Conservation (phyloP, 768 basidiomycete species). For the Phlebiopsis gigantea region DNA sequence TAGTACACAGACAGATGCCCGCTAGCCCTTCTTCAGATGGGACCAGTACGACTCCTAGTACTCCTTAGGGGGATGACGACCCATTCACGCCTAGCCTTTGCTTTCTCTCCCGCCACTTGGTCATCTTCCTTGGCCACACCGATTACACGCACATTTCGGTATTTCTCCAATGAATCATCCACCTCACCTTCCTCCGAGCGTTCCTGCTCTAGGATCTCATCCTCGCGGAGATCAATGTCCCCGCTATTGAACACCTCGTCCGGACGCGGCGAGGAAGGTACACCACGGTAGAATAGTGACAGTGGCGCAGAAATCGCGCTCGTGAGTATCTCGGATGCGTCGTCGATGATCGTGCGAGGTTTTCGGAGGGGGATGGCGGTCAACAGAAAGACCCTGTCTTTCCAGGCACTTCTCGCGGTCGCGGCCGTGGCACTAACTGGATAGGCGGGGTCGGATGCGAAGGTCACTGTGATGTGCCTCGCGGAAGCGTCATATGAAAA, state of each 20-base stretch:
- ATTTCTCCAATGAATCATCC: constrained; percentile 61
- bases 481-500: constrained; percentile 55
- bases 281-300: constrained; percentile 34
- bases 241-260: constrained; percentile 63
- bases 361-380: constrained; percentile 62
- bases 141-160: constrained; percentile 52
- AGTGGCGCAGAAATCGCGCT: constrained; percentile 57
- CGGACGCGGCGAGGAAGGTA: constrained; percentile 35
- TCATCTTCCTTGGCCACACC: constrained; percentile 35
- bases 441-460: constrained; percentile 60
- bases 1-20: too few species aligned
- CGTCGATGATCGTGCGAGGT: constrained; percentile 64
- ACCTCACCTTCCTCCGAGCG: constrained; percentile 73
- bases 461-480: constrained; percentile 56
- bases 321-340: constrained; percentile 62
- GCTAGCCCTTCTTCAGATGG: neutral
- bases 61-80: constrained; percentile 39
- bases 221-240: constrained; percentile 64
- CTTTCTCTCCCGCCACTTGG: constrained; percentile 26
- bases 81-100: constrained; percentile 44
- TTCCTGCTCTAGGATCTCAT: constrained; percentile 77
- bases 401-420: constrained; percentile 44
- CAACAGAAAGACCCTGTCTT: constrained; percentile 53
- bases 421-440: constrained; percentile 30
- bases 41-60: constrained; percentile 20